Conservation (phyloP, 495 filamentous ascomycete species). For the Podospora conica region DNA sequence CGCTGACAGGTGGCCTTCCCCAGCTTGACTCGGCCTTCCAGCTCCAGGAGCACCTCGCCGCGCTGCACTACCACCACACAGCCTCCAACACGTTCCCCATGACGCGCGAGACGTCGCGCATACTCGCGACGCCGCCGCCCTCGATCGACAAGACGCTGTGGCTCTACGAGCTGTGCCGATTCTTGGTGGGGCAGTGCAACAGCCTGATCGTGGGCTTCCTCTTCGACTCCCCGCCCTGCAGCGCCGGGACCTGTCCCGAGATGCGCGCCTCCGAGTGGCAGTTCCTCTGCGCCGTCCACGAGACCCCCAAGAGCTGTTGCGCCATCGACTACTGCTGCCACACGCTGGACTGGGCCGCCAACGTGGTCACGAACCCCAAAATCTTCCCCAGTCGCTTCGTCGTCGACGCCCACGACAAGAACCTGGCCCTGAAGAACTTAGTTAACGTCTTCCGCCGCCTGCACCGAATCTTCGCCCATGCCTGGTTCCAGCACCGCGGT, state of each 20-base stretch:
- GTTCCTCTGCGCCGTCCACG: constrained; percentile 96
- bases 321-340: constrained; percentile 99
- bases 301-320: constrained; percentile 88
- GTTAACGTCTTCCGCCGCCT: constrained; percentile 90
- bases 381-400: constrained; percentile 86
- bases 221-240: constrained; percentile 82
- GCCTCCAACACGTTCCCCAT: constrained; percentile 59
- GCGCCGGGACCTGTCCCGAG: constrained; percentile 80
- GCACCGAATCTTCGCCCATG: constrained; percentile 95
- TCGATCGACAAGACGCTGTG: constrained; percentile 79
- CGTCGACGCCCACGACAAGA: constrained; percentile 54
- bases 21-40: constrained; percentile 94
- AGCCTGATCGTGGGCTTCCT: constrained; percentile 85
- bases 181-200: constrained; percentile 89
- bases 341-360: constrained; percentile 93
- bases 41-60: constrained; percentile 95
- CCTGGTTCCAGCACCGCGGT: constrained; percentile 93
- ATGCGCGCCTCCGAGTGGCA: constrained; percentile 99
- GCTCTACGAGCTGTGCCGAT: constrained; percentile 96
- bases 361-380: constrained; percentile 81
- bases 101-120: constrained; percentile 60
- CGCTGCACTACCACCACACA: constrained; percentile 77
- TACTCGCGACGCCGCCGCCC: constrained; percentile 71
- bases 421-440: constrained; percentile 69
- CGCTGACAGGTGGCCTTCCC: constrained; percentile 1